Evolutionary conservation across 1,139 yeast genomes (phyloP), one percentile per base, ranked within the genome.

Genomic region (Pichia sp.): DNA sequence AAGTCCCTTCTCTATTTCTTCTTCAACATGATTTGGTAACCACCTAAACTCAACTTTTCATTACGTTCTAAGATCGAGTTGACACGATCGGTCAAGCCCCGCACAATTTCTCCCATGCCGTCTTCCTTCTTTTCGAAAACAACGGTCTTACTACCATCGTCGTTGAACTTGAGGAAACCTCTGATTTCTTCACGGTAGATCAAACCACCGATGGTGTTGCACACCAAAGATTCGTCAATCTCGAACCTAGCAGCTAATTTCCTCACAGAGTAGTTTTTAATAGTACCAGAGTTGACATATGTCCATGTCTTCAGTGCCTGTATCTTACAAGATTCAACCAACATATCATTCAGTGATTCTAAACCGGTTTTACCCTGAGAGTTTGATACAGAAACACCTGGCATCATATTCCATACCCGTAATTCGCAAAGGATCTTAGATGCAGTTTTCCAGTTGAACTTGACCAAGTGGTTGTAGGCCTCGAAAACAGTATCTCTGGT

Each of bases 401-500:
- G 61, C 61, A 59, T 59, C 61, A 57, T 59, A 61, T 81, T 81
- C 99, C 99, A 93, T 65, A 90, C 86, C 74, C 90, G 88, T 69
- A 95, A 87, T 36, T 87, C 76, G 48, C 80, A 76, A 67, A 95
- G 79, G 66, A 89, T 79, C 50, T 82, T 81, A 64, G 84, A 81
- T 46, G 97, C 86, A 65, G 80, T 78, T 58, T 79, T 74, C 99
- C 99, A 93, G 69, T 93, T 90, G 63, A 98, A 97, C 64, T 80
- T 82, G 70, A 89, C 88, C 72, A 95, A 82, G 47, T 90, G 85
- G 72, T 85, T 85, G 47, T 98, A 95, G 52, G 98, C 96, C 71
- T 89, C 92, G 78, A 93, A 85, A 65, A 93, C 86, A 72, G 83
- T 90, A 72, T 93, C 99, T 69, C 95, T 87, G 53, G 95, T 88